Base-by-base conservation (phyloP, 2,329 filamentous ascomycete genomes). In the Botrytis elliptica region DNA sequence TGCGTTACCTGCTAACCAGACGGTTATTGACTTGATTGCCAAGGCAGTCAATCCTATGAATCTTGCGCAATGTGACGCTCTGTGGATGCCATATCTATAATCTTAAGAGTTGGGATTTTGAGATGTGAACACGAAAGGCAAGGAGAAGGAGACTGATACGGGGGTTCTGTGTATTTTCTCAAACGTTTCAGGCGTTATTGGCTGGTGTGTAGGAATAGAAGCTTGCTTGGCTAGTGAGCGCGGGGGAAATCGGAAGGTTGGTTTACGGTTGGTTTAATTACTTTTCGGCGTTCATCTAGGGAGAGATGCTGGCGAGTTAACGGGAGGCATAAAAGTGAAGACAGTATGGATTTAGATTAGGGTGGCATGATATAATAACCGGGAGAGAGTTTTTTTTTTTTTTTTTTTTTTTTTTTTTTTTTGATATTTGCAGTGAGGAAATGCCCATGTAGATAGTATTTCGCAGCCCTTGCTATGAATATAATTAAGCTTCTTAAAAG, bases 61-160 rank as follows among this genome's bases (percentile, higher is more conserved):
- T 82, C 83, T 99, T 83, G 91, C 92, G 63, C 89, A 93, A 83
- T 95, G 93, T 80, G 96, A 99, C 86, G 91, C 95, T 74, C 85
- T 99, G 79, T 99, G 96, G 94, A 98, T 98, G 95, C 92, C 94
- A 38, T 99, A 97, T 85, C 85, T 98, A 81, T 98, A 86, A 83
- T 75, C 10, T 3, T 33, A 42, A 25, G 60, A 33, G 38, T 3
- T 64, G 2, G 7, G 7, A n/a, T 64, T n/a, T 63, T 36, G 20
- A 49, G 49, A 29, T 25, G 18, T 52, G 57, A 20, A 57, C 1
- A 52, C 22, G 42, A 36, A 52, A 25, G 36, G 40, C 10, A 38
- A 18, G 18, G 4, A 36, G 25, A 38, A 22, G 44, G 33, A 40
- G 18, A 18, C 25, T 57, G 14, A 14, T 14, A 16, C 33, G 18